Base-by-base conservation (phyloP, 345 rosid species). In the Clausena lansium region DNA sequence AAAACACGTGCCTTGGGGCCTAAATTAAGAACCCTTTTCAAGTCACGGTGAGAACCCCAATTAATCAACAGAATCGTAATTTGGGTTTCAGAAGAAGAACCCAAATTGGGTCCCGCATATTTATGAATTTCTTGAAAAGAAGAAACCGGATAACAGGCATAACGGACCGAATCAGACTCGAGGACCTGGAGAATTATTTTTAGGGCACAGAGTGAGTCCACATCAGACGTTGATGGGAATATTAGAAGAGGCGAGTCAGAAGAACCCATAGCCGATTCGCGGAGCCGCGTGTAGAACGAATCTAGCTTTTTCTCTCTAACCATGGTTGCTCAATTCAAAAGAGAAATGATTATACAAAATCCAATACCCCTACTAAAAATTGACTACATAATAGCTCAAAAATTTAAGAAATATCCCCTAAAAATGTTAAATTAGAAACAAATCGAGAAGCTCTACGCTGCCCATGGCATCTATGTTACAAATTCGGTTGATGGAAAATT, bases 11-110 rank as follows among this genome's bases (percentile, higher is more conserved):
- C 91, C 5, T 81, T 75, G 0, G 91, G 79, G 8, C 94, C 98
- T 67, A 94, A 74, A 64, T 84, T 82, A 41, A 96, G 86, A 78
- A 88, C 78, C 62, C 60, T 30, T 77, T 84, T 83, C 81, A 96
- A 80, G 84, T 96, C 98, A 58, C 95, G 87, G 79, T 96, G 98
- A 79, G 91, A 94, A 5, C 98, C 99, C 99, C 99, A 94, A 67
- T 94, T 96, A 6, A 93, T 87, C 76, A 96, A 80, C 3, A 94
- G 81, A 0, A 96, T 83, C 1, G 98, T 88, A 33, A 89, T 77
- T 14, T 91, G 90, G n/a, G 27, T 83, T 14, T 74, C 85, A 0
- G 84, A 87, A 0, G 87, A 80, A n/a, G 93, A 87, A 74, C 84
- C 77, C 80, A 92, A 60, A 52, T 86, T 91, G 70, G 91, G 80